These are phyloP conservation scores for Aspergillus bombycis DNA, from an alignment of 2,329 filamentous ascomycete genomes.

Conservation along the genomic window DNA sequence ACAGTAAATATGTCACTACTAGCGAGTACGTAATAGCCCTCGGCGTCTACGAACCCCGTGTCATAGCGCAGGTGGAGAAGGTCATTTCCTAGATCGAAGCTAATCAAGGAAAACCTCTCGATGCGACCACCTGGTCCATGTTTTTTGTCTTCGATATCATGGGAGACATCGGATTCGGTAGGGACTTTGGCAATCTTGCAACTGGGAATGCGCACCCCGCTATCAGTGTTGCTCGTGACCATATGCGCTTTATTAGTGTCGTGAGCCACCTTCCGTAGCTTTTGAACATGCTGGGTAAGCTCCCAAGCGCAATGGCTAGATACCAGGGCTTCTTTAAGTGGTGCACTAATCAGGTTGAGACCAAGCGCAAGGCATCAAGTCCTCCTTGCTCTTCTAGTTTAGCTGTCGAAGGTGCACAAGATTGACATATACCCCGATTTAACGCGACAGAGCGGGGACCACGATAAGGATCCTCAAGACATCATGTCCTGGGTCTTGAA, in stretches of 20 bases:
- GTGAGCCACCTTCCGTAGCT: conserved; percentile 16
- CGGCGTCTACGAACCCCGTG: background rate
- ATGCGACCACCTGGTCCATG: conserved; percentile 39
- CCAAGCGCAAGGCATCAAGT: background rate
- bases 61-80: background rate
- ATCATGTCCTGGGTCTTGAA: conserved; percentile 24
- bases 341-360: background rate
- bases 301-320: background rate
- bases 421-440: background rate
- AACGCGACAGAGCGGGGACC: background rate
- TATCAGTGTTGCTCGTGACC: conserved; percentile 20
- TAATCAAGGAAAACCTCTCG: background rate
- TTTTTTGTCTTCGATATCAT: conserved; percentile 46
- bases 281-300: conserved; percentile 1
- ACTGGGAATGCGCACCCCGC: conserved; percentile 16
- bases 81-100: background rate
- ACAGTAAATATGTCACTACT: background rate
- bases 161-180: conserved; percentile 47
- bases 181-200: conserved; percentile 39
- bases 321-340: background rate
- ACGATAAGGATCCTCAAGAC: conserved; percentile 18
- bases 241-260: conserved; percentile 20
- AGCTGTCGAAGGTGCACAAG: too few relatives aligned
- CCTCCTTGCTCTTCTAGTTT: background rate
- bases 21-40: background rate